phyloP scores from a whole-genome alignment of 495 filamentous ascomycete species.

The Penicillium malachiteum region DNA sequence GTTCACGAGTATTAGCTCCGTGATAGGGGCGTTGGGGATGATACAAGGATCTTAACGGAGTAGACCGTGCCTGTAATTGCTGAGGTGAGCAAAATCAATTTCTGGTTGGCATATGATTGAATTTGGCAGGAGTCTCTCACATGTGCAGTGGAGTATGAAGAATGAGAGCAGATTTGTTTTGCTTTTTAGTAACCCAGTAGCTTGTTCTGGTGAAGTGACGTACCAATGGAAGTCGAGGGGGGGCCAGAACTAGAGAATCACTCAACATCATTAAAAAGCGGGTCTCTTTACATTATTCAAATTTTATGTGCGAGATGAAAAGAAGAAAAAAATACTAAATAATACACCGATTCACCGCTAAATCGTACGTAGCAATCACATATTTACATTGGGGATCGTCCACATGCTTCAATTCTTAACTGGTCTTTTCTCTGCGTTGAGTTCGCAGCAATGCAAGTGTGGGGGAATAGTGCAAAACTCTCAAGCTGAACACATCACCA shows the following conservation, averaged over 20 bases:
- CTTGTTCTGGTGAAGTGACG: too few relatives aligned
- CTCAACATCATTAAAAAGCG: neutral
- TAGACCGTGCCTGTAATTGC: too few relatives aligned
- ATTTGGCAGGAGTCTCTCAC: too few relatives aligned
- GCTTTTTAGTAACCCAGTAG: too few relatives aligned
- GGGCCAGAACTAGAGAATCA: too few relatives aligned
- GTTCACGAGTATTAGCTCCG: neutral
- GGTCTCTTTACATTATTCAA: neutral
- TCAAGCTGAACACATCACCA: slow-evolving; percentile 2
- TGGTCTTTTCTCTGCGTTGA: neutral
- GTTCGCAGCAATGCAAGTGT: neutral
- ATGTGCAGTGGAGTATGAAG: too few relatives aligned
- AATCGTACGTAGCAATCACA: neutral
- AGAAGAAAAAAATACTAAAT: neutral
- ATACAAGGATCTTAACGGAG: neutral
- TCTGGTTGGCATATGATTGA: too few relatives aligned
- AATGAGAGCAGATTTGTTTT: too few relatives aligned
- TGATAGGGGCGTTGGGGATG: neutral
- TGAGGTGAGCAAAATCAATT: too few relatives aligned
- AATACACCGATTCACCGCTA: slow-evolving; percentile 4
- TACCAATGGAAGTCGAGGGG: too few relatives aligned
- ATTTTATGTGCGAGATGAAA: neutral
- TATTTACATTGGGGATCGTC: slow-evolving; percentile 9
- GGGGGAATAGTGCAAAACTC: neutral
- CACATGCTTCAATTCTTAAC: neutral